Evolutionary conservation across 2,329 filamentous ascomycete species (phyloP).

Genomic region (Gaeumannomyces tritici): DNA sequence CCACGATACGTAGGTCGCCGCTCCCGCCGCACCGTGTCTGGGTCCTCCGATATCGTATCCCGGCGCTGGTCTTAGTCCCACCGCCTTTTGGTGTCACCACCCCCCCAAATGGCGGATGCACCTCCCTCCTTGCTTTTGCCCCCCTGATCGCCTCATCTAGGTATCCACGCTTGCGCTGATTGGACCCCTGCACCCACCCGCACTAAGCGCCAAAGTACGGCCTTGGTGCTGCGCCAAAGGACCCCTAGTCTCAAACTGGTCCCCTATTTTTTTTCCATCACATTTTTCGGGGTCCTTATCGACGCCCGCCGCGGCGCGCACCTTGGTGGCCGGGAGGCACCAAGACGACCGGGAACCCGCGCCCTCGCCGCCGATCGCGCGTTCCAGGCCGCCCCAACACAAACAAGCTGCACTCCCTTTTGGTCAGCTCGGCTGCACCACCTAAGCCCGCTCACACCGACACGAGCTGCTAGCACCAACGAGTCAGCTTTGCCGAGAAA

Average conservation of each 20-base stretch:
- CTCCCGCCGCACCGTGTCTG: no score
- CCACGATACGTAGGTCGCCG: not conserved
- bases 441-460: not conserved
- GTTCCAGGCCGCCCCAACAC: not conserved
- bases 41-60: no score
- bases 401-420: not conserved
- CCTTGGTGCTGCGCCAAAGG: not conserved
- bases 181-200: not conserved
- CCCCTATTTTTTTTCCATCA: not conserved
- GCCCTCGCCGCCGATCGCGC: not conserved
- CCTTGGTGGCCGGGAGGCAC: not conserved
- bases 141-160: not conserved
- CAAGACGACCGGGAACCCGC: not conserved
- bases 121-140: not conserved
- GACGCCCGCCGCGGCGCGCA: not conserved
- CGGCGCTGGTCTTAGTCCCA: not conserved
- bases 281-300: not conserved
- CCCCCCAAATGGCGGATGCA: no score
- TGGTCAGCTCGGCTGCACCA: not conserved
- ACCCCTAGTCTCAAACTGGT: not conserved
- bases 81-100: not conserved
- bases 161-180: not conserved
- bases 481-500: not conserved
- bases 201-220: not conserved
- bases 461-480: not conserved